Evolutionary conservation across 2,329 filamentous ascomycete genomes (phyloP), one percentile per base, ranked within the genome.

Genomic region (Pseudofabraea citricarpa): DNA sequence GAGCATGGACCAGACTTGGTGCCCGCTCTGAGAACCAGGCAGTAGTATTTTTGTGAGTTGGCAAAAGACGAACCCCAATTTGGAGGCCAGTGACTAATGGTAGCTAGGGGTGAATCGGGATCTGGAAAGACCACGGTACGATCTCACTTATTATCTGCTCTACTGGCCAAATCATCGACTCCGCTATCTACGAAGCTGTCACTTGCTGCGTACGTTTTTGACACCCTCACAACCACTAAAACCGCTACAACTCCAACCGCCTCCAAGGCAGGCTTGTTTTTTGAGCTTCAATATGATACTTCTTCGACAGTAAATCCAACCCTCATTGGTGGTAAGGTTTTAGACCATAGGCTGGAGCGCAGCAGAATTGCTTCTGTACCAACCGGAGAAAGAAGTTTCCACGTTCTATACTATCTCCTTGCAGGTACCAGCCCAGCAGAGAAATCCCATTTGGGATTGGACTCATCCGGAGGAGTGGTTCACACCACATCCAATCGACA

Each of bases 201-300:
- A 3, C 84, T 94, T 39, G 91, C 91, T 18, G 85, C 91, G 33
- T 98, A 96, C 63, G 81, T 97, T 47, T 98, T 98, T 63, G 93
- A 98, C 62, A 87, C 89, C 2, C 77, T 98, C 47, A 98, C 93
- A 5, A 97, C 93, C 2, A 98, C 93, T 20, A 98, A 98, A 70
- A 95, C 91, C 2, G 83, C 90, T 24, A 97, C 91, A 1, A 97
- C 91, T 0, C 90, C 90, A 1, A 95, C 89, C 2, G 93, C 93
- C 21, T 97, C 91, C 40, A 97, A 97, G 65, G 86, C 93, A 9
- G 93, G 93, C 50, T 76, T 98, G 13, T 95, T 95, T 62, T 93
- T 93, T 63, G 93, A 98, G 65, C 75, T 98, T 32, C 93, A 98
- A 65, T 98, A 98, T 63, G 91, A 98, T 63, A 95, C 88, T 1